Evolutionary conservation across 805 yeast genomes (phyloP).

Genomic region (Schwanniomyces vanrijiae): DNA sequence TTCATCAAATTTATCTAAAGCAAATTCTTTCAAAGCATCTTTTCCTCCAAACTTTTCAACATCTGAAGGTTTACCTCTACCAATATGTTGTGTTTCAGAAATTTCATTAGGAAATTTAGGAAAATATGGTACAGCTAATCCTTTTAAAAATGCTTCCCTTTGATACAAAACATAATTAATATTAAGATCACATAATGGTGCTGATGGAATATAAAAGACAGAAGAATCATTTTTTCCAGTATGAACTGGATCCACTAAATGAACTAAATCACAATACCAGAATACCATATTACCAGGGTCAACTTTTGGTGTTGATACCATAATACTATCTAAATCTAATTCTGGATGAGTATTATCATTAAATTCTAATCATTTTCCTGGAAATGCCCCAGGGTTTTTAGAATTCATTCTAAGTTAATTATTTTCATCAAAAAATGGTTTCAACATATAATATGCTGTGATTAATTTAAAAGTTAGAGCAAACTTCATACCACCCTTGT

Average conservation of each 20-base stretch:
- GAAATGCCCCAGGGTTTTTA: conserved; percentile 38
- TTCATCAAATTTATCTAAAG: conserved; percentile 12
- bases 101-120: conserved; percentile 21
- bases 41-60: conserved; percentile 15
- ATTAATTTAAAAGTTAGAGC: conserved; percentile 35
- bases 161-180: conserved; percentile 16
- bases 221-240: conserved; percentile 33
- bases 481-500: conserved; percentile 39
- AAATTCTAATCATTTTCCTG: conserved; percentile 36
- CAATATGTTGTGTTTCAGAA: conserved; percentile 19
- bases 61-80: conserved; percentile 18
- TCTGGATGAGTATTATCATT: conserved; percentile 31
- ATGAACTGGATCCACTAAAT: conserved; percentile 39
- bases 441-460: conserved; percentile 37
- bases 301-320: conserved; percentile 38
- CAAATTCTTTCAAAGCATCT: conserved; percentile 17
- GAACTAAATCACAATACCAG: conserved; percentile 45
- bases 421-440: conserved; percentile 38
- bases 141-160: conserved; percentile 18
- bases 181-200: conserved; percentile 28
- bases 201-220: conserved; percentile 37
- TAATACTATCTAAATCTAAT: conserved; percentile 22
- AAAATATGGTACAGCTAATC: conserved; percentile 23
- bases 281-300: conserved; percentile 43
- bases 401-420: conserved; percentile 28